A percentile compares a stretch with the other conserved stretches of the same genome.
Evolutionary conservation across 306 rosid genomes (phyloP).

Genomic region (Quillaja saponaria): DNA sequence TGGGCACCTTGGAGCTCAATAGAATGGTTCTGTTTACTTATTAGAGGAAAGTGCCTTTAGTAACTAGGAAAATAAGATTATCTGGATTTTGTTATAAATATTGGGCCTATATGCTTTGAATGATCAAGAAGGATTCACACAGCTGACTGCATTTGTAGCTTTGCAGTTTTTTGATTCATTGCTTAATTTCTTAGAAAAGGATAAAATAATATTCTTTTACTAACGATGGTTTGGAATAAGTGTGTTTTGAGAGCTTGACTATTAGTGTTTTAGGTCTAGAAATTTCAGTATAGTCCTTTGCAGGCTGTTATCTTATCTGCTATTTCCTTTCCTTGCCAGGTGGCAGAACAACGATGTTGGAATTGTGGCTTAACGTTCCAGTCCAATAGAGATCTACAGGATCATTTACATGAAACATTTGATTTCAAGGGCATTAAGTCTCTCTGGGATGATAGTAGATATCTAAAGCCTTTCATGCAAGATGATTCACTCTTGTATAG

Average conservation of each 20-base stretch:
- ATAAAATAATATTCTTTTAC: neutral
- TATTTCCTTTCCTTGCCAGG: slow-evolving; percentile 59
- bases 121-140: no score
- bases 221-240: slow-evolving; percentile 3
- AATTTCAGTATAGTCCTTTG: slow-evolving; percentile 10
- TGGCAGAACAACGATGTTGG: slow-evolving; percentile 77
- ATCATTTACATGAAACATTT: slow-evolving; percentile 64
- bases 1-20: no score
- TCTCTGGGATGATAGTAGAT: slow-evolving; percentile 63
- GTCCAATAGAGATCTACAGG: slow-evolving; percentile 55
- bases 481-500: slow-evolving; percentile 78
- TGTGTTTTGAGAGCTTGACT: neutral
- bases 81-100: no score
- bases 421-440: slow-evolving; percentile 44
- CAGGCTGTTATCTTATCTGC: neutral
- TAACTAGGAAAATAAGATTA: no score
- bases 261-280: neutral
- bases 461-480: slow-evolving; percentile 70
- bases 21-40: no score
- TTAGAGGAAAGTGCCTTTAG: no score
- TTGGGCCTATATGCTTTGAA: no score
- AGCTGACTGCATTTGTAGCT: no score
- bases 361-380: slow-evolving; percentile 58
- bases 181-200: no score
- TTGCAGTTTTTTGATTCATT: neutral